Evolutionary conservation across 345 rosid species (phyloP).

Genomic region (Citrus trifoliata): DNA sequence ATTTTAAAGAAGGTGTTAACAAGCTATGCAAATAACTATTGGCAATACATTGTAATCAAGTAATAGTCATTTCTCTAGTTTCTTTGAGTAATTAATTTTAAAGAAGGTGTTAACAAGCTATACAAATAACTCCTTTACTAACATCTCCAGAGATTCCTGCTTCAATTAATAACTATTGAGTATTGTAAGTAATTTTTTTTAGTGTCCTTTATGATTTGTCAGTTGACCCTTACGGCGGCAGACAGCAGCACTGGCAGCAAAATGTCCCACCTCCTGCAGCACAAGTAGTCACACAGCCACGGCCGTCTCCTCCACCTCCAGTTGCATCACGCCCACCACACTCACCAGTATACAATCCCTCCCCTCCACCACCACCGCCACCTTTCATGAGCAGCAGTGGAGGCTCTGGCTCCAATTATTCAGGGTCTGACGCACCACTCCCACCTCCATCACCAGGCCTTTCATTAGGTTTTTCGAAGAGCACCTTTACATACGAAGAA

Average conservation of each 20-base stretch:
- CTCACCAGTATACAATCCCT: conserved; percentile 11
- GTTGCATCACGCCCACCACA: conserved; percentile 25
- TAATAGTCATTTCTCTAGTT: neutral
- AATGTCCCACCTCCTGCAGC: conserved; percentile 49
- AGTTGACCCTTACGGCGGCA: conserved; percentile 58
- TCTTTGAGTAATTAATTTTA: neutral
- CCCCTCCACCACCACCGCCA: conserved; percentile 37
- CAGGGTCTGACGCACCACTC: conserved; percentile 48
- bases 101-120: neutral
- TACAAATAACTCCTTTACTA: neutral
- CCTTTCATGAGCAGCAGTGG: conserved; percentile 58
- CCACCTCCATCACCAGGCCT: conserved; percentile 65
- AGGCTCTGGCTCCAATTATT: conserved; percentile 58
- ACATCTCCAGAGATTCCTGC: neutral
- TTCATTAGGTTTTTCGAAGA: conserved; percentile 58
- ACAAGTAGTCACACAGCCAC: conserved; percentile 22
- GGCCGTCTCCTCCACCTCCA: conserved; percentile 39
- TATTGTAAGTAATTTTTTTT: neutral
- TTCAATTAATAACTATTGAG: neutral
- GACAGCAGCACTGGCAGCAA: conserved; percentile 63
- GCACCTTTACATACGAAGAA: conserved; percentile 60
- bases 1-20: neutral
- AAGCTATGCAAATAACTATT: no score
- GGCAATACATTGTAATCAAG: neutral
- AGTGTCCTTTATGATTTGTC: conserved; percentile 14